Conservation (phyloP, 805 yeast species). For the Wickerhamiella domercqiae region DNA sequence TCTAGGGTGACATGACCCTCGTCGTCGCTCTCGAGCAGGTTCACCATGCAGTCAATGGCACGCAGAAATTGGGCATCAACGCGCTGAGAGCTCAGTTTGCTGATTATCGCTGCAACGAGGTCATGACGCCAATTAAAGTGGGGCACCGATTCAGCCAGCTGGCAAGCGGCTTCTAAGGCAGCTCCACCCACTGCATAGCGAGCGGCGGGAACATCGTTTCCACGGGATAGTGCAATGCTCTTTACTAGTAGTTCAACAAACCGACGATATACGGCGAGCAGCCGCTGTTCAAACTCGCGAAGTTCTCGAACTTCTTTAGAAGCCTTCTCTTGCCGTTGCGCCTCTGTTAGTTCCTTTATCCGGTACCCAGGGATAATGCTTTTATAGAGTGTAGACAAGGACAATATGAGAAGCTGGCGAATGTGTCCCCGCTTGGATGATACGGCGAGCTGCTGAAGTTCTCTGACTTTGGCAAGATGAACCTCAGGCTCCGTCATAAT, state of each 20-base stretch:
- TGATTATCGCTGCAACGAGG: conserved; percentile 47
- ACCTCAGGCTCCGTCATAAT: conserved; percentile 85
- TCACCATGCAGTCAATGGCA: conserved; percentile 51
- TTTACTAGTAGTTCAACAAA: conserved; percentile 44
- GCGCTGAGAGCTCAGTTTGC: conserved; percentile 43
- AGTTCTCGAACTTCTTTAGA: conserved; percentile 65
- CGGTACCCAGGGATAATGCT: conserved; percentile 77
- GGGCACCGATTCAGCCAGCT: conserved; percentile 48
- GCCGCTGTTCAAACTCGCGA: conserved; percentile 66
- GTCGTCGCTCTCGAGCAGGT: conserved; percentile 58
- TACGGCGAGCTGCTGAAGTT: conserved; percentile 25
- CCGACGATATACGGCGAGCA: conserved; percentile 51
- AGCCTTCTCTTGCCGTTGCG: conserved; percentile 69
- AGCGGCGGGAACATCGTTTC: background rate
- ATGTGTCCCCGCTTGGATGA: conserved; percentile 31
- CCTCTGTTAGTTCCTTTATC: conserved; percentile 67
- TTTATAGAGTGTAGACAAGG: conserved; percentile 74
- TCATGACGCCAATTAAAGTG: conserved; percentile 76
- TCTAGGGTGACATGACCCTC: conserved; percentile 74
- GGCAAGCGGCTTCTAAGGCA: conserved; percentile 68
- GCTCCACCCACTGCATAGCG: conserved; percentile 20
- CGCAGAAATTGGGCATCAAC: conserved; percentile 36
- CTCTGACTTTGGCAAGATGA: conserved; percentile 45
- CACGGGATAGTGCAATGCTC: conserved; percentile 28
- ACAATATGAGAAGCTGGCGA: conserved; percentile 54